Base-by-base conservation (phyloP, 495 filamentous ascomycete species). In the Annulohypoxylon nitens region DNA sequence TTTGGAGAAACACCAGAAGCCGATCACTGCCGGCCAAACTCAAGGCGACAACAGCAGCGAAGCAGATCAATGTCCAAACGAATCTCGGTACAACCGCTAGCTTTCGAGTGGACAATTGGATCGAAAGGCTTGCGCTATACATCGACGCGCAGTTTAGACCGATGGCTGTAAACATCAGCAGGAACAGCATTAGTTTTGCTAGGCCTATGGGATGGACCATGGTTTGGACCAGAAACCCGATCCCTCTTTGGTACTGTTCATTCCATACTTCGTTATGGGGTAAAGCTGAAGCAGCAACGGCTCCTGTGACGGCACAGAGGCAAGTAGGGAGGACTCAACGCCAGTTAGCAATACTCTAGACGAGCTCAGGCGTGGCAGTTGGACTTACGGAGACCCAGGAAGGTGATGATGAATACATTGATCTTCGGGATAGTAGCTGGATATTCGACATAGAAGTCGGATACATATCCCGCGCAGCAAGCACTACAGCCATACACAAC, bases 401-500 rank as follows among this genome's bases (percentile, higher is more conserved):
- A 79, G 0, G 86, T 86, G 20, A 87, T 61, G 62, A 79, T 30
- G 65, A 90, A 91, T 18, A 90, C 81, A 68, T 86, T 88, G 53
- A 81, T 73, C 55, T 83, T 82, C 18, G 82, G 79, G 6, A 85
- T 87, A 23, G 83, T 77, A 57, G 81, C 83, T 0, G 88, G 89
- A 69, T 90, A 90, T 43, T 90, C 84, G 7, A 88, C 87, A 73
- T 90, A 90, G 73, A 87, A 91, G 71, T 91, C 90, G 0, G 84
- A 84, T 0, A 86, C 88, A 48, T 90, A 88, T 4, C 89, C 87
- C 25, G 83, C 84, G 88, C 90, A 88, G 37, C 85, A 88, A 1
- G 84, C 86, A n/a, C 85, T 86, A 4, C 84, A 87, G 20, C 86
- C 87, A 74, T 89, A 91, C 55, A 88, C 78, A 64, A 90, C 83